phyloP scores from a whole-genome alignment of 148 eudicot genomes.

The Chenopodium suecicum region DNA sequence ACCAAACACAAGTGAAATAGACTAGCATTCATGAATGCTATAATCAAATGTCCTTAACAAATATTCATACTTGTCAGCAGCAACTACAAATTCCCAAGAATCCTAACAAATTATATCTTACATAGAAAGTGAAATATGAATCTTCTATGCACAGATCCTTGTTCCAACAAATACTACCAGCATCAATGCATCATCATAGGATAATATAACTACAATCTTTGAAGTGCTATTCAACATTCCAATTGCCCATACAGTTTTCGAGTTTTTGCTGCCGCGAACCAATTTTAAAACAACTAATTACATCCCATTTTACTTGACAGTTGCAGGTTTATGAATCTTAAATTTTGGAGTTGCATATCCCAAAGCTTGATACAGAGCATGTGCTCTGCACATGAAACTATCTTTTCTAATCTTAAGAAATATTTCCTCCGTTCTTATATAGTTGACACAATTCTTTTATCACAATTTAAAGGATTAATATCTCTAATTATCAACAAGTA shows the following conservation, averaged over 20 bases:
- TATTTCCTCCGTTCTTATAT: too few species aligned
- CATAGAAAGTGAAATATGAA: neutral
- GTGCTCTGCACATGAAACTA: neutral
- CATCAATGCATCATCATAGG: neutral
- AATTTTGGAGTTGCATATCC: neutral
- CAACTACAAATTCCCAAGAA: neutral
- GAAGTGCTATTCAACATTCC: neutral
- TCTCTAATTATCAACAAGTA: too few species aligned
- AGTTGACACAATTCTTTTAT: too few species aligned
- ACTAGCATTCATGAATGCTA: slow-evolving; percentile 8
- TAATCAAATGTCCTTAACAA: neutral
- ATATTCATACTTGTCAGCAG: neutral
- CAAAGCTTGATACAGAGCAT: neutral
- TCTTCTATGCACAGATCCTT: neutral
- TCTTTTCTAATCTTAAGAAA: neutral
- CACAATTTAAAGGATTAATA: too few species aligned
- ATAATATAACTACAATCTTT: neutral
- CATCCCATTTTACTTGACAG: neutral
- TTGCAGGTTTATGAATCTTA: neutral
- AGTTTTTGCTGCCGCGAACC: neutral
- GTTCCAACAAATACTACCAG: neutral
- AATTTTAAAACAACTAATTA: neutral
- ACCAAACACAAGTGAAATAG: neutral
- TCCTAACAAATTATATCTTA: too few species aligned
- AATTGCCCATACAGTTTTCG: neutral